Evolutionary conservation across 208 protist genomes (phyloP).

Genomic region (Leishmania lainsoni): DNA sequence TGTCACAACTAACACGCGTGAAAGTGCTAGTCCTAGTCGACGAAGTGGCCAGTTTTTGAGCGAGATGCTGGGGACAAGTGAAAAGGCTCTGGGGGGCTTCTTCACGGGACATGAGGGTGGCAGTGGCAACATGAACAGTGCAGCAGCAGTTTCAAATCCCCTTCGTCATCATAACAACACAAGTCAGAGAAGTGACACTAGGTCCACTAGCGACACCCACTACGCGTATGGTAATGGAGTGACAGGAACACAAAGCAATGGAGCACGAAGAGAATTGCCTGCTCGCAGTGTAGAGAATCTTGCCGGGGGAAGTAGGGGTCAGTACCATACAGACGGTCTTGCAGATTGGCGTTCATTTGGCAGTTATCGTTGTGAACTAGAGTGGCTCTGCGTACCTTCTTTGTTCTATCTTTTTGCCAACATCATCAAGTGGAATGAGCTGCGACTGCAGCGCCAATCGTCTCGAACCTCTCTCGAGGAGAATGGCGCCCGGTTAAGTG

Average conservation of each 20-base stretch:
- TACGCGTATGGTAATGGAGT: not conserved
- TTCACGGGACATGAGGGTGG: not conserved
- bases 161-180: constrained; percentile 4
- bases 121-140: not conserved
- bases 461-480: constrained; percentile 13
- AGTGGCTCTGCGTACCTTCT: constrained; percentile 67
- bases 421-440: constrained; percentile 67
- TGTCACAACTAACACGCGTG: constrained; percentile 19
- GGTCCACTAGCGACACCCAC: not conserved
- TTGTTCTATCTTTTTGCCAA: constrained; percentile 70
- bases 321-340: not conserved
- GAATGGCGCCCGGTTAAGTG: constrained; percentile 7
- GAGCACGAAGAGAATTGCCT: constrained; percentile 2
- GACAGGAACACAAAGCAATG: constrained; percentile 11
- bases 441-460: constrained; percentile 27
- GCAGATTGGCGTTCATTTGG: constrained; percentile 15
- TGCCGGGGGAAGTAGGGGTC: not conserved
- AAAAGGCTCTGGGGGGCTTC: not conserved
- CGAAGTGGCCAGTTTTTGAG: constrained; percentile 14
- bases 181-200: not conserved
- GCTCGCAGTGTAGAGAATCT: not conserved
- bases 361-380: constrained; percentile 18
- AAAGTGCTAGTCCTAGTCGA: constrained; percentile 11
- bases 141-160: constrained; percentile 9
- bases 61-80: constrained; percentile 7